Evolutionary conservation across 306 rosid genomes (phyloP).

Genomic region (Trichosanthes cucumerina): DNA sequence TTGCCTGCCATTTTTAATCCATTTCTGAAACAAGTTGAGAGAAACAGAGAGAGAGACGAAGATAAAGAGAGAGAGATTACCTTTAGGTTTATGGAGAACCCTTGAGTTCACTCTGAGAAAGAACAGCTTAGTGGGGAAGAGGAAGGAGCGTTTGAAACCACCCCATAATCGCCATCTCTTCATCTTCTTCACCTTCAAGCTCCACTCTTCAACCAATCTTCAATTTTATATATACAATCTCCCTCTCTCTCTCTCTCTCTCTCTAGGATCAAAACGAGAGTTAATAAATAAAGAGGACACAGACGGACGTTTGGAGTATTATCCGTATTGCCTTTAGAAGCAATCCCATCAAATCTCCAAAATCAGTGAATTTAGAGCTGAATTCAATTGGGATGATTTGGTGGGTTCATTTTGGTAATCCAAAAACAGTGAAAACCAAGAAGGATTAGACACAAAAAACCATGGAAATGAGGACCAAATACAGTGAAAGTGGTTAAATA

Average conservation of each 20-base stretch:
- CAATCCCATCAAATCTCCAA: neutral
- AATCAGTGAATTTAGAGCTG: conserved; percentile 1
- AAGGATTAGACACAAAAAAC: conserved; percentile 7
- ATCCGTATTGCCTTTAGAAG: conserved; percentile 4
- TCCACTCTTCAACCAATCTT: conserved; percentile 1
- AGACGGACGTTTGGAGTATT: conserved; percentile 4
- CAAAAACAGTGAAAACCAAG: neutral
- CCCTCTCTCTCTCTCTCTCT: conserved; percentile 6
- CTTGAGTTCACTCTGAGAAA: conserved; percentile 31
- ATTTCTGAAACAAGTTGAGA: conserved; percentile 4
- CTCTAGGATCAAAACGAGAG: neutral
- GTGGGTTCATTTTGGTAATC: neutral
- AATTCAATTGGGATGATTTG: conserved; percentile 6
- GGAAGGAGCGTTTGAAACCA: conserved; percentile 37
- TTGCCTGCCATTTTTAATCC: conserved; percentile 28
- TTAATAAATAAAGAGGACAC: neutral
- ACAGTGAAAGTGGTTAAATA: neutral
- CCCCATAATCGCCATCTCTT: conserved; percentile 34
- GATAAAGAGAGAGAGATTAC: conserved; percentile 17
- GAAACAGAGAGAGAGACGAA: neutral
- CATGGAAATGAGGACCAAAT: neutral
- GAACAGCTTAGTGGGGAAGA: conserved; percentile 4
- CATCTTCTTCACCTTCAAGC: conserved; percentile 34
- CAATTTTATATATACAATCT: conserved; percentile 30
- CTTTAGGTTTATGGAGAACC: conserved; percentile 32